Evolutionary conservation across 2,329 filamentous ascomycete genomes (phyloP), one percentile per base, ranked within the genome.

Genomic region (Microcyclosporella mali): DNA sequence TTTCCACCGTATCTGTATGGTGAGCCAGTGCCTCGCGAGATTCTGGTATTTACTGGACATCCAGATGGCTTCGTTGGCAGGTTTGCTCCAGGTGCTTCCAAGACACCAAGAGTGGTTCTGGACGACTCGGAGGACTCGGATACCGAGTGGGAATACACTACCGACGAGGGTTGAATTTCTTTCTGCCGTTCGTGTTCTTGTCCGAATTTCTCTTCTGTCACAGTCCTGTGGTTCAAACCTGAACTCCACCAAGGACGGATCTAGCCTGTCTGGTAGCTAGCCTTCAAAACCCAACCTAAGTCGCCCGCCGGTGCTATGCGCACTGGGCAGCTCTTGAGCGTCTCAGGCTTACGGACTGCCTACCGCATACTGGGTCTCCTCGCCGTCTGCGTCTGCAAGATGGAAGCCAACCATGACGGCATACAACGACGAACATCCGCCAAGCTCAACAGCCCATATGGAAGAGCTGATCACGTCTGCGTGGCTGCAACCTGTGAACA

Each of bases 341-440:
- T 56, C 50, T 33, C 58, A 35, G 15, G 45, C 49, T 37, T 53
- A 49, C 18, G 58, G 40, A 34, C 57, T 55, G 1, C 35, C 32
- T 4, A 51, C 53, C 8, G 56, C 55, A 14, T 43, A 43, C 11
- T 38, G 40, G 16, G 57, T 55, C 15, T 47, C 31, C 32, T 48
- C 40, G n/a, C 47, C 37, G 15, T 58, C 55, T 14, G 45, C 55
- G 31, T 59, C 56, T 4, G 55, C 56, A 9, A 59, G 49, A 43
- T 59, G 56, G 33, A 46, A 59, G n/a, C 56, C 56, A 27, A 55
- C 56, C 54, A 59, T 56, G 2, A 59, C 54, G 2, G 55, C 55
- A 25, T 58, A 58, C 27, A 59, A 37, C 10, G 56, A 52, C 14
- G 52, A 38, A 27, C 49, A 51, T 8, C 36, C 37, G 12, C 50